These are phyloP conservation scores for Fistulina hepatica DNA, from an alignment of 1,284 basidiomycete genomes.

Conservation along the genomic window DNA sequence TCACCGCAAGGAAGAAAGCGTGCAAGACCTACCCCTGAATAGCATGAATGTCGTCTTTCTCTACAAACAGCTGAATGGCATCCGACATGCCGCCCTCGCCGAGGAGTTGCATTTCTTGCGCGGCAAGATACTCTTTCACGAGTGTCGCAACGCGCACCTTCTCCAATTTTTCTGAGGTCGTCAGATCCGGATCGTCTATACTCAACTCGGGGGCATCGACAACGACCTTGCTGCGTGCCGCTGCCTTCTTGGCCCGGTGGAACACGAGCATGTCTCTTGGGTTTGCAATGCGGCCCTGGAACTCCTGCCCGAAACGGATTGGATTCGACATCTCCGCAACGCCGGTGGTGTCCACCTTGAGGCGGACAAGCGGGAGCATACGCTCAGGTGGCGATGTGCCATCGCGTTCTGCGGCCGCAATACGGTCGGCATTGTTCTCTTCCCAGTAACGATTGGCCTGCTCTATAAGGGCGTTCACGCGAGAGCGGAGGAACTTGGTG, in stretches of 20 bases:
- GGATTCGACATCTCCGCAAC: conserved; percentile 89
- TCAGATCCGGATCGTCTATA: conserved; percentile 62
- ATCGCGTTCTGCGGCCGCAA: conserved; percentile 33
- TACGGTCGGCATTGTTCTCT: conserved; percentile 57
- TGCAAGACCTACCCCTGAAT: conserved; percentile 64
- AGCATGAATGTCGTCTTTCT: conserved; percentile 90
- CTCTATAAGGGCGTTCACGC: conserved; percentile 68
- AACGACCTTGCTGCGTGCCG: conserved; percentile 40
- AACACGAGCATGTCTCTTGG: conserved; percentile 89
- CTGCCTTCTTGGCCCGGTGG: conserved; percentile 68
- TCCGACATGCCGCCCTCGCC: conserved; percentile 82
- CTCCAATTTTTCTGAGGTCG: conserved; percentile 53
- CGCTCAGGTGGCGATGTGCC: conserved; percentile 56
- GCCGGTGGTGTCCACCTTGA: conserved; percentile 89
- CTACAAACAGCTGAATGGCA: conserved; percentile 87
- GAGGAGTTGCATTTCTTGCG: conserved; percentile 82
- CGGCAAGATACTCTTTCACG: conserved; percentile 80
- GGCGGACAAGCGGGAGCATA: conserved; percentile 84
- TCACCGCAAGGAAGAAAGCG: conserved; percentile 1
- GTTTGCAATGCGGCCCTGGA: conserved; percentile 85
- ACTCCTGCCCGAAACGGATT: conserved; percentile 94
- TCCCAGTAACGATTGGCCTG: conserved; percentile 73
- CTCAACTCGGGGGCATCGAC: conserved; percentile 64
- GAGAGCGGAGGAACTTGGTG: conserved; percentile 59
- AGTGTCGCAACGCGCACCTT: conserved; percentile 67